Conservation (phyloP, 345 rosid genomes). For the Gossypium mustelinum region DNA sequence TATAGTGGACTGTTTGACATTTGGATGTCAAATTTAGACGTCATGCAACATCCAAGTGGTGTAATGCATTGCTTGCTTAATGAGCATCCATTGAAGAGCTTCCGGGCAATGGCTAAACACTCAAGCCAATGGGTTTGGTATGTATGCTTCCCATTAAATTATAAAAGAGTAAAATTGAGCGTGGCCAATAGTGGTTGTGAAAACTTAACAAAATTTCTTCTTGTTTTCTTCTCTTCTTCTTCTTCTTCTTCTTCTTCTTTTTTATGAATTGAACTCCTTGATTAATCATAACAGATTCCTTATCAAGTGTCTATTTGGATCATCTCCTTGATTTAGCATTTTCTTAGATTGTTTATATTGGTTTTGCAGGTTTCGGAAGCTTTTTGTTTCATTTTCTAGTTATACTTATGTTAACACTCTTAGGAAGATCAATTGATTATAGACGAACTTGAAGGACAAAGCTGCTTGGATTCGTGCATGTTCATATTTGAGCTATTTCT, state of each 20-base stretch:
- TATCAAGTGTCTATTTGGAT: background rate
- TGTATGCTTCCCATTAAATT: constrained; percentile 15
- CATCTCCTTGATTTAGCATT: background rate
- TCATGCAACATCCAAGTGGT: constrained; percentile 16
- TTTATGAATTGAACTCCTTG: background rate
- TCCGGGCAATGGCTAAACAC: constrained; percentile 72
- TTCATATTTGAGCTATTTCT: background rate
- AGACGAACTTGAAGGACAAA: background rate
- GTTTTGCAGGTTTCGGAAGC: constrained; percentile 70
- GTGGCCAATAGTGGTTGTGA: background rate
- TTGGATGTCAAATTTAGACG: constrained; percentile 48
- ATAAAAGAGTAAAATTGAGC: background rate
- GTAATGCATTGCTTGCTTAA: constrained; percentile 36
- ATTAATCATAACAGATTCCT: background rate
- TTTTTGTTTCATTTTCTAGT: constrained; percentile 76
- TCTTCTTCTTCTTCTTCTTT: too few species aligned
- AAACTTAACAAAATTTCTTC: background rate
- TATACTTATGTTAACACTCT: constrained; percentile 61
- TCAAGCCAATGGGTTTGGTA: constrained; percentile 91
- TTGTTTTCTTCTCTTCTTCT: background rate
- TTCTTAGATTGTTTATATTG: background rate
- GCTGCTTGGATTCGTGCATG: background rate
- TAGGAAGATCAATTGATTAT: constrained; percentile 33
- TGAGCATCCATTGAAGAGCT: constrained; percentile 59
- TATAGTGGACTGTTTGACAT: constrained; percentile 69